phyloP scores from a whole-genome alignment of 805 yeast genomes.

The Yamadazyma kitorensis region DNA sequence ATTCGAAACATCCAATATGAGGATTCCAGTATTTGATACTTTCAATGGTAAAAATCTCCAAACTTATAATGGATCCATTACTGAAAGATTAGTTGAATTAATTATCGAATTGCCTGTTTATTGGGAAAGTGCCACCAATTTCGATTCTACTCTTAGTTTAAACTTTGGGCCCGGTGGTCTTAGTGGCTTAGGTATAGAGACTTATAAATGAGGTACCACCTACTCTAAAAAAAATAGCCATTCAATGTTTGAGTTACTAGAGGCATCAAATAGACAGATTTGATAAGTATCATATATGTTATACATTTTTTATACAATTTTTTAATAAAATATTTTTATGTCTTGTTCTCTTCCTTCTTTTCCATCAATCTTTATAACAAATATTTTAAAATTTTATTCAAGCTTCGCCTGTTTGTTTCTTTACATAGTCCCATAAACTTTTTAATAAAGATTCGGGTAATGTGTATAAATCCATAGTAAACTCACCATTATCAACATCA shows the following conservation, averaged over 20 bases:
- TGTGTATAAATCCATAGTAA: constrained; percentile 92
- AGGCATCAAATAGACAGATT: no score
- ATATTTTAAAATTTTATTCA: no score
- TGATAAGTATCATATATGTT: no score
- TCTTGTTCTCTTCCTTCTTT: no score
- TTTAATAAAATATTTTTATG: no score
- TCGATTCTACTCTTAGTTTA: constrained; percentile 79
- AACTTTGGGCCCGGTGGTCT: constrained; percentile 99
- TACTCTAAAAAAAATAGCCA: no score
- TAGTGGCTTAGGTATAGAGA: constrained; percentile 92
- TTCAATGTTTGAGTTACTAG: no score
- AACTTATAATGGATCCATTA: constrained; percentile 47
- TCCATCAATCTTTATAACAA: no score
- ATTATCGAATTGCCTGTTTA: constrained; percentile 87
- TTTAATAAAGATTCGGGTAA: constrained; percentile 87
- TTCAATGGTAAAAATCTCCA: constrained; percentile 79
- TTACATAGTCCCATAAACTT: constrained; percentile 92
- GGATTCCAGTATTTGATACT: constrained; percentile 90
- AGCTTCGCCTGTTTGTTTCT: constrained; percentile 53
- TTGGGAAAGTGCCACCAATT: constrained; percentile 90
- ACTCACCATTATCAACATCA: constrained; percentile 95
- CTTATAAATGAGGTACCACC: no score
- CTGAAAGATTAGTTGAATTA: constrained; percentile 70
- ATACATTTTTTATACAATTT: no score
- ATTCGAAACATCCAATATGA: constrained; percentile 53